Conservation (phyloP, 371 early-diverging fungal genomes). For the Apophysomyces trapeziformis region DNA sequence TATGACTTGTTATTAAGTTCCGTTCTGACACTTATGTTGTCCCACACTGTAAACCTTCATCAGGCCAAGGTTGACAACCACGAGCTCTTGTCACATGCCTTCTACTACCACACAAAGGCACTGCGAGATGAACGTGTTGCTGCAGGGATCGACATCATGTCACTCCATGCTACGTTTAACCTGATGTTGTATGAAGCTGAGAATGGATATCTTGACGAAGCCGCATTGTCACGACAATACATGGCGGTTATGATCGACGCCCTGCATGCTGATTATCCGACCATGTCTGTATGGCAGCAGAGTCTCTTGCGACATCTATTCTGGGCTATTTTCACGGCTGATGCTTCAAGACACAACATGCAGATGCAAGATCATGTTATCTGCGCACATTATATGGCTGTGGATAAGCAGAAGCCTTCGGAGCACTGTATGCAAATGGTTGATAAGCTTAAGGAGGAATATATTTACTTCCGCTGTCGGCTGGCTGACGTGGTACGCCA, state of each 20-base stretch:
- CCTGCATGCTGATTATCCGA: constrained; percentile 26
- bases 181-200: constrained; percentile 32
- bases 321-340: constrained; percentile 32
- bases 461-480: constrained; percentile 30
- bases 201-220: constrained; percentile 26
- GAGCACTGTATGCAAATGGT: constrained; percentile 24
- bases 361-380: constrained; percentile 28
- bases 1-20: constrained; percentile 26
- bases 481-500: constrained; percentile 24
- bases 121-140: constrained; percentile 19
- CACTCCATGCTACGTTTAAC: constrained; percentile 28
- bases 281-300: constrained; percentile 34
- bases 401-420: constrained; percentile 32
- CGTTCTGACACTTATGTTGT: constrained; percentile 25
- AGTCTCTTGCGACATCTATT: constrained; percentile 28
- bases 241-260: constrained; percentile 33
- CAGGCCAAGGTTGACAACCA: constrained; percentile 28
- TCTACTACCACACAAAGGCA: constrained; percentile 24
- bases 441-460: constrained; percentile 32
- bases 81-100: constrained; percentile 24
- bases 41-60: constrained; percentile 30
- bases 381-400: constrained; percentile 25
- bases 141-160: constrained; percentile 26
- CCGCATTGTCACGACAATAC: constrained; percentile 23
- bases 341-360: constrained; percentile 24